phyloP scores from a whole-genome alignment of 495 filamentous ascomycete genomes.

The Daldinia bambusicola region DNA sequence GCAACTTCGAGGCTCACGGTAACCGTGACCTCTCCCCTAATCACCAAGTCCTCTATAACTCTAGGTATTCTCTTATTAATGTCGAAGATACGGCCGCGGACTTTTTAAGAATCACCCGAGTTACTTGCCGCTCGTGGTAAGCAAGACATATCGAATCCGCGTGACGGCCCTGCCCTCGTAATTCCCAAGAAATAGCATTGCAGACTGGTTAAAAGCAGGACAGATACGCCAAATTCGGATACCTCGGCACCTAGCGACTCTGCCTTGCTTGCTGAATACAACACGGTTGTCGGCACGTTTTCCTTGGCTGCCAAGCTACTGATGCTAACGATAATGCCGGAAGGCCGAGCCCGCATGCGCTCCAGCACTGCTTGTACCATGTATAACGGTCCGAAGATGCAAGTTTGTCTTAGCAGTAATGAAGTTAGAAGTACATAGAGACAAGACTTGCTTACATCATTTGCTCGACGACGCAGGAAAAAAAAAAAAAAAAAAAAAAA shows the following conservation, averaged over 20 bases:
- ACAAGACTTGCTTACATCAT: constrained; percentile 33
- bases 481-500: too few species aligned
- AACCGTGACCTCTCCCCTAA: constrained; percentile 27
- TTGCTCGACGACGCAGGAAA: constrained; percentile 60
- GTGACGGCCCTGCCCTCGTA: constrained; percentile 41
- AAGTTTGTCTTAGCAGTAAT: constrained; percentile 31
- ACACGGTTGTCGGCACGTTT: constrained; percentile 49
- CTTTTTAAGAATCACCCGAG: constrained; percentile 56
- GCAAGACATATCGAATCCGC: constrained; percentile 20
- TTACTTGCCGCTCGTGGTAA: constrained; percentile 45
- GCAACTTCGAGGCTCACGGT: constrained; percentile 24
- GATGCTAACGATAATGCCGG: constrained; percentile 61
- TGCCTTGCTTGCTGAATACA: constrained; percentile 59
- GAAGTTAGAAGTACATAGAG: too few species aligned
- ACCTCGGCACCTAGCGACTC: constrained; percentile 55
- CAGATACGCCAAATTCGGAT: constrained; percentile 52
- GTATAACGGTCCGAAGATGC: constrained; percentile 62
- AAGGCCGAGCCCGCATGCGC: constrained; percentile 57
- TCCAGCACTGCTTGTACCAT: constrained; percentile 59
- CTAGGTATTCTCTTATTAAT: constrained; percentile 37
- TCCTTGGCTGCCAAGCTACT: constrained; percentile 56
- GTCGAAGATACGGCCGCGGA: constrained; percentile 53
- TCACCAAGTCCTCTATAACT: constrained; percentile 21
- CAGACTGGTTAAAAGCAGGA: constrained; percentile 33
- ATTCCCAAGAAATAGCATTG: constrained; percentile 30